These are phyloP conservation scores for Calonectria honghensis DNA, from an alignment of 2,329 filamentous ascomycete species.

Conservation along the genomic window DNA sequence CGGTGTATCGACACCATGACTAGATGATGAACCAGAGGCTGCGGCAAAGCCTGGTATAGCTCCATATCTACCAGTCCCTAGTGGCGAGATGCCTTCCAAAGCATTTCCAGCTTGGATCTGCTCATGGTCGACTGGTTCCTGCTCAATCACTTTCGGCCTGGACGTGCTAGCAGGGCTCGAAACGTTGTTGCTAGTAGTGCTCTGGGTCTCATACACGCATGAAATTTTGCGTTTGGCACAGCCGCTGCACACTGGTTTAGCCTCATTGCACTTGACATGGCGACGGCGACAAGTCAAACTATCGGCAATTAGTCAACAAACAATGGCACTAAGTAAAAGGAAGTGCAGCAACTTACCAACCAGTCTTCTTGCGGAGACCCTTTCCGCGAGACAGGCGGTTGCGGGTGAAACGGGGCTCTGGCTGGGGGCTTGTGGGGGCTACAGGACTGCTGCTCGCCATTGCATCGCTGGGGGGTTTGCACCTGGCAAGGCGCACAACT, in stretches of 20 bases:
- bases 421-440: conserved; percentile 27
- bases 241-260: conserved; percentile 36
- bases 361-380: conserved; percentile 43
- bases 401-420: conserved; percentile 35
- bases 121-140: background rate
- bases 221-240: conserved; percentile 39
- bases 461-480: background rate
- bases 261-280: conserved; percentile 43
- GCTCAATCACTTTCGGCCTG: no score
- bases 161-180: background rate
- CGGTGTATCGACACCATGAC: conserved; percentile 22
- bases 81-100: background rate
- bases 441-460: conserved; percentile 6
- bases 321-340: background rate
- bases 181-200: background rate
- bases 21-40: conserved; percentile 21
- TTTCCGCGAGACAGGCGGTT: conserved; percentile 42
- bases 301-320: background rate
- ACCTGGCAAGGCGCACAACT: background rate
- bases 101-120: background rate
- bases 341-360: conserved; percentile 33
- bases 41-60: conserved; percentile 9
- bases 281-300: conserved; percentile 43
- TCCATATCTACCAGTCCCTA: background rate
- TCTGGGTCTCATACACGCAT: conserved; percentile 11